A percentile compares a stretch with the other conserved stretches of the same genome.
Evolutionary conservation across 345 rosid species (phyloP).

Genomic region (Physaria fendleri): DNA sequence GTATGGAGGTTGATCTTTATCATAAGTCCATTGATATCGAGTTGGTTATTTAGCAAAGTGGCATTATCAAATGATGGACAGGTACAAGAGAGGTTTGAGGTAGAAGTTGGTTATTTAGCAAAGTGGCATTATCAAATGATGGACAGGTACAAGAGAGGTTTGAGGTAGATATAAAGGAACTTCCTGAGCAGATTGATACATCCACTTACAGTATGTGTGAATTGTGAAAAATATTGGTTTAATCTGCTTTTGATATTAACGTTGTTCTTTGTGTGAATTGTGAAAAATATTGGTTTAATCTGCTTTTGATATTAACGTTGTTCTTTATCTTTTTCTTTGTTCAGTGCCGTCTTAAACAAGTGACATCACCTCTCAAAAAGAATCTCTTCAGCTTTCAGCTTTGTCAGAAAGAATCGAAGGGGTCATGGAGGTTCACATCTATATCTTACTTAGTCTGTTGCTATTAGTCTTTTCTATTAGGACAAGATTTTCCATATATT

Average conservation of each 20-base stretch:
- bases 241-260: background rate
- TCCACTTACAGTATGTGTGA: conserved; percentile 71
- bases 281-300: background rate
- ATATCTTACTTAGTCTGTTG: too few relatives aligned
- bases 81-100: conserved; percentile 99
- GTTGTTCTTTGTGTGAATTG: conserved; percentile 21
- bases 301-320: background rate
- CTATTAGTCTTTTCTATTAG: too few relatives aligned
- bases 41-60: background rate
- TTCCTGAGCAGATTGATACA: conserved; percentile 94
- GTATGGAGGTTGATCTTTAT: conserved; percentile 24
- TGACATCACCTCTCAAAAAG: too few relatives aligned
- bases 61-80: conserved; percentile 21
- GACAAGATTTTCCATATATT: too few relatives aligned
- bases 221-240: background rate
- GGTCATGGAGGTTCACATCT: too few relatives aligned
- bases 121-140: background rate
- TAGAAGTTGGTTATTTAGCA: too few relatives aligned
- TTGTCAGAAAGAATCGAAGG: too few relatives aligned
- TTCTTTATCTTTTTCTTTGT: conserved; percentile 29
- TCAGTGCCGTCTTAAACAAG: conserved; percentile 27
- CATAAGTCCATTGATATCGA: background rate
- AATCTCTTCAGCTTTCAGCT: too few relatives aligned
- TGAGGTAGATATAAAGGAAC: conserved; percentile 94
- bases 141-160: conserved; percentile 88